Base-by-base conservation (phyloP, 78 protist species). In the Guillardia theta region DNA sequence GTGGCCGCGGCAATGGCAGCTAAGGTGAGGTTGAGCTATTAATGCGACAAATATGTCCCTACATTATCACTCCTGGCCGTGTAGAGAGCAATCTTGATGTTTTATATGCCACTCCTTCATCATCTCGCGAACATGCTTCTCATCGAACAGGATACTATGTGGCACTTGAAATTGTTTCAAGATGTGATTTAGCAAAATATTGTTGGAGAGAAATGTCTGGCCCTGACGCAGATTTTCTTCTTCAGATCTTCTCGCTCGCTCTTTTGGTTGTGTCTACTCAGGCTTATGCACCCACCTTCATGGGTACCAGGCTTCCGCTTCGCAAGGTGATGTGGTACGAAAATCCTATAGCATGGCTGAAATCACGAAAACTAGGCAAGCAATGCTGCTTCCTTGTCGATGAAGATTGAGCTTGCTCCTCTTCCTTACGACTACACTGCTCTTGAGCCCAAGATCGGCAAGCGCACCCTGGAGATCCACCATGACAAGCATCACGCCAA, bases 401-500 rank as follows among this genome's bases (percentile, higher is more conserved):
- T 70, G 83, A 70, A 70, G 41, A 70, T 70, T 43, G 83, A 70
- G 83, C 83, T 70, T 24, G 36, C 83, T 15, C 83, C 83, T 24
- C 83, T 70, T 43, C 83, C 83, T 24, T 70, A 58, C 6, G 70
- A 58, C 27, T 58, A 58, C 70, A 58, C 70, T 30, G 70, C 90
- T 4, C 48, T 78, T 1, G 90, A 78, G 90, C 90, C 90, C 24
- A 78, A 78, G 90, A 78, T 78, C 48, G 10, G 41, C 90, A 78
- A 78, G 90, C 10, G 12, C 33, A 78, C 90, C 6, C 90, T 78
- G 21, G 24, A 18, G 44, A 78, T 78, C 48, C 90, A 78, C 90
- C 90, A 78, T 48, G 90, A 78, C 90, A 78, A 78, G 90, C 90
- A 78, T 30, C 90, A 78, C 33, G 90, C 90, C 21, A 78, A 78